Evolutionary conservation across 2,329 filamentous ascomycete species (phyloP).

Genomic region (Pseudogymnoascus sp.): DNA sequence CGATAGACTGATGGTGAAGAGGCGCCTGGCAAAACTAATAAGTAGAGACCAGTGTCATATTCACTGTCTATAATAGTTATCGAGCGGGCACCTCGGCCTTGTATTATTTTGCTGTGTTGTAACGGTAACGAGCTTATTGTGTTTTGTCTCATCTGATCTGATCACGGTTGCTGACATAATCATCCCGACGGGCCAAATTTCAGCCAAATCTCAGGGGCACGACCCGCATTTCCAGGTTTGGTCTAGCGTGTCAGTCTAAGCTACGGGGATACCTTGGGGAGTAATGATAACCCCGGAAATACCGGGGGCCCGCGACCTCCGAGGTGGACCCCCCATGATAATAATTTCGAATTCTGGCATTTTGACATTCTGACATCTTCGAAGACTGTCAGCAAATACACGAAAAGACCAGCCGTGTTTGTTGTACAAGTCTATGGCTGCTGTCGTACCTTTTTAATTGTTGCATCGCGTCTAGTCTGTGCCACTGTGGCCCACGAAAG

Average conservation of each 20-base stretch:
- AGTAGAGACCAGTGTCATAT: not conserved
- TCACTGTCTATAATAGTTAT: not conserved
- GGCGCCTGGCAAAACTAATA: not conserved
- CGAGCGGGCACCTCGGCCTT: not conserved
- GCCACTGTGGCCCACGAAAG: not conserved
- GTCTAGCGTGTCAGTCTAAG: not conserved
- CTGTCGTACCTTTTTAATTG: not conserved
- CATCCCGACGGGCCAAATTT: not conserved
- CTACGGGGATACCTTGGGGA: not conserved
- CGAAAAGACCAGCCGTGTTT: not conserved
- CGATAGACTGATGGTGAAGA: not conserved
- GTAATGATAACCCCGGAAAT: not conserved
- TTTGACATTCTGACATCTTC: not conserved
- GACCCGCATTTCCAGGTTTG: not conserved
- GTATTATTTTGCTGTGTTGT: not conserved
- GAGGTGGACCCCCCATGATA: not conserved
- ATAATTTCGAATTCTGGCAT: not conserved
- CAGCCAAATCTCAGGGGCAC: not conserved
- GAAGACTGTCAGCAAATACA: not conserved
- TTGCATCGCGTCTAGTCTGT: not conserved
- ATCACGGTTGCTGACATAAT: not conserved
- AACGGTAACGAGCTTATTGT: not conserved
- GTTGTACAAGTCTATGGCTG: not conserved
- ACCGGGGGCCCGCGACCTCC: not conserved
- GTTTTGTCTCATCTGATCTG: not conserved